Evolutionary conservation across 2,329 filamentous ascomycete genomes (phyloP), one percentile per base, ranked within the genome.

Genomic region (Phoma sp.): DNA sequence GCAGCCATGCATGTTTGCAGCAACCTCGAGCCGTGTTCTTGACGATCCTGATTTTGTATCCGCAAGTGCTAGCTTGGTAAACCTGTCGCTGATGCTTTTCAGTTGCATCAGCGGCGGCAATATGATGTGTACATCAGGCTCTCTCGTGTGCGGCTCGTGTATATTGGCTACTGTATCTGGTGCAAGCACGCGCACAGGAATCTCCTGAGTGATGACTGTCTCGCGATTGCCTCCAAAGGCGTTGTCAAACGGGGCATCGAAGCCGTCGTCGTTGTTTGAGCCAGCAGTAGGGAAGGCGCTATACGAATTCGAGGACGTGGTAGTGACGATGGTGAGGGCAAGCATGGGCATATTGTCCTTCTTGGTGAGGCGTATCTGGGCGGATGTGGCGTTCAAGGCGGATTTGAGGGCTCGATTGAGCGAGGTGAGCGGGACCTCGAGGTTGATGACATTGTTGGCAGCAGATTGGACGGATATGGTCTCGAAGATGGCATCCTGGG

Each of bases 1-100:
- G 53, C 87, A 88, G 17, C 95, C 95, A 75, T 96, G 91, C 92
- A 96, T 96, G 75, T 97, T 99, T 25, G 93, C 95, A 47, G 89
- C 89, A 36, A 98, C 78, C 72, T 96, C 92, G 3, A 99, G 80
- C 67, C 92, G 91, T 15, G 71, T 72, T 20, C 67, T 60, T 7
- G 63, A 45, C 5, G 64, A 59, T 14, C 78, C 77, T 21, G 77
- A 71, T 42, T 67, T 74, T 17, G 64, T 64, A 15, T 71, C 72
- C 21, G 62, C 66, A 3, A 74, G 53, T 0, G 72, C 91, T 2
- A 98, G 85, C 69, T 91, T 93, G 34, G 92, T 98, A 77, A 98
- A 98, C 47, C 95, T 88, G 74, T 99, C 95, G 4, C 92, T 96
- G 58, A 99, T 95, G 59, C 89, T 89, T 72, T 98, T 97, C 53